A percentile compares a stretch with the other conserved stretches of the same genome.
These are phyloP conservation scores for Dothistroma pini DNA, from an alignment of 2,329 filamentous ascomycete genomes.

Conservation along the genomic window DNA sequence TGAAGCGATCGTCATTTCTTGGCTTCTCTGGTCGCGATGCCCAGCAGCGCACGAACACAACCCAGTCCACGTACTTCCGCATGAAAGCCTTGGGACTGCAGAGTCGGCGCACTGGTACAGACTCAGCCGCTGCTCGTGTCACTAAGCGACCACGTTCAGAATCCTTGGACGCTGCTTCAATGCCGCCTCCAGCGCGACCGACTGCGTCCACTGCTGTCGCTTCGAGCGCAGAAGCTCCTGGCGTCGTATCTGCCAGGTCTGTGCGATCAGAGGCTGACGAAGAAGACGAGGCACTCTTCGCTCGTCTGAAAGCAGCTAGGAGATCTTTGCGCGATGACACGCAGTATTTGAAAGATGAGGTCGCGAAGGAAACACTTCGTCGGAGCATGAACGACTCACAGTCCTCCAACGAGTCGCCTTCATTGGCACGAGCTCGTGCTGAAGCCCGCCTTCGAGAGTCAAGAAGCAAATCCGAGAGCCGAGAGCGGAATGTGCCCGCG, in stretches of 20 bases:
- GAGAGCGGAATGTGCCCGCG: conserved; percentile 31
- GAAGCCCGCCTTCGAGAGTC: conserved; percentile 32
- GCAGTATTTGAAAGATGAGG: conserved; percentile 15
- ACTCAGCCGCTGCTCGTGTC: conserved; percentile 14
- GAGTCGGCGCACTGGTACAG: conserved; percentile 25
- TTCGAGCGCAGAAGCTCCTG: neutral
- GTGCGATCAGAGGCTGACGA: conserved; percentile 22
- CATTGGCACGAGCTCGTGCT: conserved; percentile 30
- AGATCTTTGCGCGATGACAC: conserved; percentile 27
- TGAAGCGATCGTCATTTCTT: conserved; percentile 33
- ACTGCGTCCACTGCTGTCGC: neutral
- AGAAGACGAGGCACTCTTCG: conserved; percentile 36
- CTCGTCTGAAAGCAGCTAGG: conserved; percentile 31
- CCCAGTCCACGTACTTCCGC: conserved; percentile 50
- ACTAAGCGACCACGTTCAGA: conserved; percentile 25
- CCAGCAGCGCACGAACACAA: conserved; percentile 38
- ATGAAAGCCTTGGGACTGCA: conserved; percentile 48
- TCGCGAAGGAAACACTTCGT: conserved; percentile 21
- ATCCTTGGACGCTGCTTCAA: conserved; percentile 16
- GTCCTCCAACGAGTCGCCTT: conserved; percentile 31
- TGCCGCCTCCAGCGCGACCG: conserved; percentile 13
- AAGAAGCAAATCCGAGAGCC: conserved; percentile 5
- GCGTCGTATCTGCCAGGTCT: conserved; percentile 9
- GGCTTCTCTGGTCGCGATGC: conserved; percentile 27
- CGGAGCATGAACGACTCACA: conserved; percentile 24